phyloP scores from a whole-genome alignment of 1,284 basidiomycete genomes.

The Erythrobasidium hasegawianum region DNA sequence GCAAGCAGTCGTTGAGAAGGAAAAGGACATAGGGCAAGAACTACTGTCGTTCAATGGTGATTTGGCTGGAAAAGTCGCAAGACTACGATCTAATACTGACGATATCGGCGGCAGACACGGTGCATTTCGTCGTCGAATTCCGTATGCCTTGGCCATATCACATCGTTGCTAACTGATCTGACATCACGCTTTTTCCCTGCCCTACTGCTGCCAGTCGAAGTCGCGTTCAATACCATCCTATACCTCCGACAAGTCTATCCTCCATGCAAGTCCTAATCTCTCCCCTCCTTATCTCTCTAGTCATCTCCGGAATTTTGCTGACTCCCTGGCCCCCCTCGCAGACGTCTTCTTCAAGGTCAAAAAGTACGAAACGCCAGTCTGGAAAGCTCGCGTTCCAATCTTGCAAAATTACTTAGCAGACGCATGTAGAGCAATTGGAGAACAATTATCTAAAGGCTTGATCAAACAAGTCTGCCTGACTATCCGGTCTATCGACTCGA shows the following conservation, averaged over 20 bases:
- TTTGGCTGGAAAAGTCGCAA: not conserved
- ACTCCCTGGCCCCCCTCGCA: not conserved
- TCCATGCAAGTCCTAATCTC: constrained; percentile 47
- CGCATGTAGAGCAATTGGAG: constrained; percentile 66
- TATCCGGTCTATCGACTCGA: constrained; percentile 54
- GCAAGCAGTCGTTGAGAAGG: not conserved
- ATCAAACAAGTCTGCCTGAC: constrained; percentile 33
- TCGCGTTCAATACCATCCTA: constrained; percentile 84
- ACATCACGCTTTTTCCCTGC: too few species aligned
- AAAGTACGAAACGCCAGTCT: constrained; percentile 84
- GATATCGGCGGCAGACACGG: not conserved
- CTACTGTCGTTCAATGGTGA: constrained; percentile 3
- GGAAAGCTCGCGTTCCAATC: constrained; percentile 81
- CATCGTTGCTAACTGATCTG: too few species aligned
- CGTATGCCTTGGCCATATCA: too few species aligned
- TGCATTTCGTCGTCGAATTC: not conserved
- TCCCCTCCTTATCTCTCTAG: too few species aligned
- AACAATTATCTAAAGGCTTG: constrained; percentile 60
- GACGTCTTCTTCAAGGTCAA: constrained; percentile 79
- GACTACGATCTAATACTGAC: not conserved
- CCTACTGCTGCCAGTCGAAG: constrained; percentile 67
- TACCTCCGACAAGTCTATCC: constrained; percentile 88
- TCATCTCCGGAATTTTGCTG: not conserved
- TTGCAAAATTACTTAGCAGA: constrained; percentile 82
- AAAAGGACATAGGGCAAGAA: not conserved